Evolutionary conservation across 495 filamentous ascomycete species (phyloP), one percentile per base, ranked within the genome.

Genomic region (Penicillium goetzii): DNA sequence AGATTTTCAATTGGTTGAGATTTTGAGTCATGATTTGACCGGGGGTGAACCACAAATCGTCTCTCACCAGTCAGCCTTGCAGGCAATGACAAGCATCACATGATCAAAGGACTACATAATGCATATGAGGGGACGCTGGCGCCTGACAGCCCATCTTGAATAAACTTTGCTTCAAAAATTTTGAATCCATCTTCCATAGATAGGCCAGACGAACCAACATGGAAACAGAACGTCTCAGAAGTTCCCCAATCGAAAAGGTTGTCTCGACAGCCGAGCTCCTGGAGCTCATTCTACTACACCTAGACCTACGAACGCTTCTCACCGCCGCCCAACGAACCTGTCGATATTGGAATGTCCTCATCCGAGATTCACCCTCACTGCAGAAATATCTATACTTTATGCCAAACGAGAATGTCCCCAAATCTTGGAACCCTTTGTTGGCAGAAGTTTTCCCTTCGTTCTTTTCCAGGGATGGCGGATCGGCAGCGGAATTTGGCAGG

Each of bases 241-340:
- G 21, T 15, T 53, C 50, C 2, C 14, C 26, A 53, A 3, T 14
- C 8, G 50, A 53, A 4, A 19, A 52, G 33, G 40, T 55, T 25
- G n/a, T 72, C 51, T 53, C 40, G 11, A 68, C 60, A 17, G 58
- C 63, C 7, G 67, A 72, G 30, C 38, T 69, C 34, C 56, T 72
- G 6, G 69, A 69, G 50, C 34, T 61, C 4, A 65, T 72, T 52
- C 64, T 72, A 30, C 41, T 65, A 11, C 56, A 65, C 5, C 23
- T 66, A 14, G 61, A 69, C 58, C 59, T 41, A 40, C 63, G 59
- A 21, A 69, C 63, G 7, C 58, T 72, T 38, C 58, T 72, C 14
- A 56, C 49, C 33, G 45, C 47, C 15, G 63, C 66, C 32, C 61
- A 58, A 12, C 67, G 55, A 4, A 56, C 66, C 5, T 69, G 59